Evolutionary conservation across 805 yeast species (phyloP).

Genomic region (Candida oleophila): DNA sequence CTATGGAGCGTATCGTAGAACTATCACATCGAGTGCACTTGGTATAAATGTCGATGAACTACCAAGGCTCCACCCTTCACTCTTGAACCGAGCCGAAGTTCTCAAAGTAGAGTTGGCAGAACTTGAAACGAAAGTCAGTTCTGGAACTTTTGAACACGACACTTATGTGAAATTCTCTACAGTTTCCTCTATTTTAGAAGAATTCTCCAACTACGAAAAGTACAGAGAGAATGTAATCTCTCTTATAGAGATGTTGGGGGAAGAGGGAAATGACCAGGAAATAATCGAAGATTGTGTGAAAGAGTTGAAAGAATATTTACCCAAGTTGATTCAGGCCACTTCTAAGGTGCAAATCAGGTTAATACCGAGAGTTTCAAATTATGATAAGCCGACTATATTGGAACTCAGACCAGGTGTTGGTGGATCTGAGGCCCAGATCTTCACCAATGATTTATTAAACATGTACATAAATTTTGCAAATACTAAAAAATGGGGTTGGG

Average conservation of each 20-base stretch:
- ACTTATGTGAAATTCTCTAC: constrained; percentile 31
- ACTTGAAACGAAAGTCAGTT: constrained; percentile 24
- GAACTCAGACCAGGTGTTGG: constrained; percentile 96
- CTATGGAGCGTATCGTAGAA: not conserved
- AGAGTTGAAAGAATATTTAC: constrained; percentile 53
- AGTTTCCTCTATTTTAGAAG: constrained; percentile 29
- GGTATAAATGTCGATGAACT: constrained; percentile 7
- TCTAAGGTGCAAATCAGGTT: constrained; percentile 53
- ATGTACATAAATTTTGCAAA: constrained; percentile 81
- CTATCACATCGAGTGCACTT: not conserved
- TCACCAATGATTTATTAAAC: constrained; percentile 72
- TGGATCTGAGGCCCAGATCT: constrained; percentile 88
- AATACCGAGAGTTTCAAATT: constrained; percentile 74
- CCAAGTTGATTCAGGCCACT: constrained; percentile 43
- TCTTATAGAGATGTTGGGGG: constrained; percentile 21
- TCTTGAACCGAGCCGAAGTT: constrained; percentile 33
- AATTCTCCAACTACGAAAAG: constrained; percentile 24
- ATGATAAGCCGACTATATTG: constrained; percentile 72
- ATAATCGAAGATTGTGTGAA: constrained; percentile 54
- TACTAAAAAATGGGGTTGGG: constrained; percentile 63
- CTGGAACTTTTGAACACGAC: constrained; percentile 29
- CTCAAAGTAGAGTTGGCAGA: constrained; percentile 27
- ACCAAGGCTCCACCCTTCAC: constrained; percentile 38
- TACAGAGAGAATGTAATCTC: constrained; percentile 25
- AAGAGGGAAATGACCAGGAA: constrained; percentile 42